Base-by-base conservation (phyloP, 208 protist genomes). In the Trypanosoma boissoni region DNA sequence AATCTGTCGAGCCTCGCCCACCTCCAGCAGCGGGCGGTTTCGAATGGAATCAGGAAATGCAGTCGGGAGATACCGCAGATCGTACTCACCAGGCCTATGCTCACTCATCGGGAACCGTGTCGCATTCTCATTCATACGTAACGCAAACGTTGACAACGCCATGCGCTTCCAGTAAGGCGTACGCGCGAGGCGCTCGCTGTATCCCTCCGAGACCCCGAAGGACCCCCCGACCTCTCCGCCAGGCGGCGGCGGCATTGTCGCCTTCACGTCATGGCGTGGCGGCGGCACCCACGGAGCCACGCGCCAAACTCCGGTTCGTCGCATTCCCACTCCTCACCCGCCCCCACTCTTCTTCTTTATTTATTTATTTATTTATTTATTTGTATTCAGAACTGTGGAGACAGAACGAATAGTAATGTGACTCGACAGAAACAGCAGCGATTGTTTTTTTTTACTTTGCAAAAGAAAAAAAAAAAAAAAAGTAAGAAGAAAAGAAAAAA, bases 161-260 rank as follows among this genome's bases (percentile, higher is more conserved):
- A 93, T 93, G 44, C 89, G 86, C 68, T 92, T 90, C 86, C 89
- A 96, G 65, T 92, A 91, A 34, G 86, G 89, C 43, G 80, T 92
- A 9, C 44, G 24, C 2, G 86, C 85, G 16, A 96, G 66, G 2
- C 89, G 80, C n/a, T 93, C 75, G 58, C 84, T 92, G 70, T 96
- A 96, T 1, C 89, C 85, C 10, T 42, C 68, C 5, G 86, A 93
- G 18, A 96, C 84, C 26, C 89, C 89, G 48, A 79, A 91, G 36
- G 59, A 64, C 27, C 89, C 89, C 18, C 89, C 89, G 2, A 93
- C 86, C 61, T 96, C 86, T n/a, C 86, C 86, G 14, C 76, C 81
- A 0, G 86, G 86, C 0, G 86, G 89, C 0, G 89, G 89, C 23
- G 89, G 89, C 76, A 96, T 83, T 18, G 89, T 93, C 29, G 89